Base-by-base conservation (phyloP, 257 asterid species). In the Echium plantagineum region DNA sequence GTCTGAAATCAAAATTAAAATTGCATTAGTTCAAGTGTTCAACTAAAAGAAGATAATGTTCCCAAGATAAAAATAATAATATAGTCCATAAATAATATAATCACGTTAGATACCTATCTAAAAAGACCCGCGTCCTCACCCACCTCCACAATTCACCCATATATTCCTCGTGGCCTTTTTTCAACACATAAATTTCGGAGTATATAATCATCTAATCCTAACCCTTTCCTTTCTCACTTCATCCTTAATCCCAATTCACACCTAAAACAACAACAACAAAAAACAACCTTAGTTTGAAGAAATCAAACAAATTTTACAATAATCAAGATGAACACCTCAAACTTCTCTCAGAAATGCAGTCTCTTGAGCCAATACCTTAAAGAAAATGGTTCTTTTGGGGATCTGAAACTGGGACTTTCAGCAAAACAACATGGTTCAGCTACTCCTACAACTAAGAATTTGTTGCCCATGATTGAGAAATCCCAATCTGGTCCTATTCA, bases 311-410 rank as follows among this genome's bases (percentile, higher is more conserved):
- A 22, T 24, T 1, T 24, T 3, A 24, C 26, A 24, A 24, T 24
- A 24, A 24, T 24, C 46, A 35, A 56, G 9, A 56, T 56, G 60
- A 63, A 48, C 61, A 76, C 89, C 53, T 78, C 94, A 0, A 80
- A 70, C 65, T 85, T 89, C 75, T 78, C 88, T 8, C 86, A 79
- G 70, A 89, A 91, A 1, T 85, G 95, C 31, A 75, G 62, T 59
- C 78, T 77, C 16, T 38, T 85, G 67, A 85, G 95, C 57, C 93
- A 81, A 63, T 90, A 86, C 68, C 55, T 90, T 74, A 83, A 84
- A n/a, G 90, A 80, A 71, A 90, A 78, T 64, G 89, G 93, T 24
- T 69, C 77, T 52, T 75, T 86, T 22, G 94, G 90, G 55, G 86
- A 85, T 48, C 90, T 90, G 21, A 75, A 52, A 16, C 94, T 86